A percentile compares a stretch with the other conserved stretches of the same genome.
phyloP scores from a whole-genome alignment of 331 rosid species.

The Spiraea crenata region DNA sequence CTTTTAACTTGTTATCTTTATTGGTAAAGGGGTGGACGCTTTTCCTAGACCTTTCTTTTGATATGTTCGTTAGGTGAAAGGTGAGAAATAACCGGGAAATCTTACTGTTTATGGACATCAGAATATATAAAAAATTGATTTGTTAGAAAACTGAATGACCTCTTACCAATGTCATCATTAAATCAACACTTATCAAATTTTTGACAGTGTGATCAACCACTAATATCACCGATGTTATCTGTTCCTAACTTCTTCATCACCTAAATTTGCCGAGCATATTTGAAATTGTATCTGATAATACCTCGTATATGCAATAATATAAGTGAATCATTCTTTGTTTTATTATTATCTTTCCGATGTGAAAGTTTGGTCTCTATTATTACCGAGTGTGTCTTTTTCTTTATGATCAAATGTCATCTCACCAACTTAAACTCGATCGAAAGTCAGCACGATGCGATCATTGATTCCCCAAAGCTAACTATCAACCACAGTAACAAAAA shows the following conservation, averaged over 20 bases:
- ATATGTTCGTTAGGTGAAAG: slow-evolving; percentile 33
- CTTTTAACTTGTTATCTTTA: slow-evolving; percentile 18
- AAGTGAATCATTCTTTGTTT: no score
- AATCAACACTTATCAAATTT: no score
- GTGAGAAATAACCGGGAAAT: slow-evolving; percentile 17
- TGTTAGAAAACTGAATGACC: slow-evolving; percentile 19
- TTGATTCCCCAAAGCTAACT: slow-evolving; percentile 34
- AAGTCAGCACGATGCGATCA: slow-evolving; percentile 42
- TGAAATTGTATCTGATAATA: no score
- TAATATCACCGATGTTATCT: no score
- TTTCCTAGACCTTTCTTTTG: slow-evolving; percentile 11
- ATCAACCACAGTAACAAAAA: slow-evolving; percentile 26
- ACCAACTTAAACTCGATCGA: slow-evolving; percentile 16
- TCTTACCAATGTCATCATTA: slow-evolving; percentile 12
- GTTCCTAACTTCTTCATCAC: no score
- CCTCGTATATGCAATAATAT: no score
- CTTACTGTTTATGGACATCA: slow-evolving; percentile 27
- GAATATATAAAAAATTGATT: slow-evolving; percentile 26
- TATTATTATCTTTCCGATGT: no score
- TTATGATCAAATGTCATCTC: slow-evolving; percentile 18
- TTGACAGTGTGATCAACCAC: no score
- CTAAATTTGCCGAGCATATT: no score
- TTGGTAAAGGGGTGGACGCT: slow-evolving; percentile 32
- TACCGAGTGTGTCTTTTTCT: no score
- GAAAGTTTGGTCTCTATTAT: no score